Percentiles rank a stretch among this genome's conserved stretches.
Evolutionary conservation across 73 alveolate genomes (phyloP).

Genomic region (Effrenium voratum): DNA sequence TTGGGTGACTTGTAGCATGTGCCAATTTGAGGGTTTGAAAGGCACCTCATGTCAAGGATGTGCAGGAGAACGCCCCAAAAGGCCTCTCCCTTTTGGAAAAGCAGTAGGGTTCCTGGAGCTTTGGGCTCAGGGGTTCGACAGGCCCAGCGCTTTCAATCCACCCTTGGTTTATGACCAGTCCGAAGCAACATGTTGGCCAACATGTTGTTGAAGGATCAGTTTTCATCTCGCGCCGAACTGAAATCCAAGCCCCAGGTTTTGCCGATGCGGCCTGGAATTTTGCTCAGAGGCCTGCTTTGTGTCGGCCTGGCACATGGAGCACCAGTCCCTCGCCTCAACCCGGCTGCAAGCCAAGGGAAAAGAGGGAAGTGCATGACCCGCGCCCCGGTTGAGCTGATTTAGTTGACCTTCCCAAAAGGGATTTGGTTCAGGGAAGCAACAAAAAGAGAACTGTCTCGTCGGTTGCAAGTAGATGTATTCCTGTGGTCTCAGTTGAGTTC

Average conservation of each 20-base stretch:
- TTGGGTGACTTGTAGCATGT: too few relatives aligned
- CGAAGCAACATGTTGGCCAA: too few relatives aligned
- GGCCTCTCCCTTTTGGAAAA: too few relatives aligned
- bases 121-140: too few relatives aligned
- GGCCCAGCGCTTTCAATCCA: too few relatives aligned
- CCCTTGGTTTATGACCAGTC: too few relatives aligned
- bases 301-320: constrained; percentile 87
- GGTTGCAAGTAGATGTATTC: background rate
- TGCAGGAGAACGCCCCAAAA: too few relatives aligned
- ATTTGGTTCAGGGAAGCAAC: background rate
- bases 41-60: too few relatives aligned
- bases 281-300: constrained; percentile 93
- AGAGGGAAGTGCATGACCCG: too few relatives aligned
- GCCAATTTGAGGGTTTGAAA: too few relatives aligned
- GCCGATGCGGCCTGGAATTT: constrained; percentile 87
- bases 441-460: background rate
- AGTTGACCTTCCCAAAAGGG: background rate
- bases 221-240: background rate
- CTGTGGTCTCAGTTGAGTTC: background rate
- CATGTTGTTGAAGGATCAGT: background rate
- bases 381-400: background rate
- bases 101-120: too few relatives aligned
- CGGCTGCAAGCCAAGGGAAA: too few relatives aligned
- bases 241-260: constrained; percentile 7
- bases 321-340: constrained; percentile 51